Evolutionary conservation across 2,329 filamentous ascomycete genomes (phyloP), one percentile per base, ranked within the genome.

Genomic region (Chaetomiaceae sp.): DNA sequence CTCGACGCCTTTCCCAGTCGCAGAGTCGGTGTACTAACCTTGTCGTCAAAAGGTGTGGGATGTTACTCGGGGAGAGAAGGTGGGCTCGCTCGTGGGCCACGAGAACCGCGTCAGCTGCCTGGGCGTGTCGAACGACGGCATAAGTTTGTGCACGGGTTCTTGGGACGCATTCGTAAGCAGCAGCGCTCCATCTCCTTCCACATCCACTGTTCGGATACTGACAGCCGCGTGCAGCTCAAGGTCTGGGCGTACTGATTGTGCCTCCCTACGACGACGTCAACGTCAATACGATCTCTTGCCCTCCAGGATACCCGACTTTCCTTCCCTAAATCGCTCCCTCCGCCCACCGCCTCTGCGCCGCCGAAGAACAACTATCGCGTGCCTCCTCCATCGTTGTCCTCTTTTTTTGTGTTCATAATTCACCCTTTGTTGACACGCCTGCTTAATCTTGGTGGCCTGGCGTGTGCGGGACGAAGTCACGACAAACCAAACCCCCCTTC

Each of bases 91-190:
- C 50, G 91, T 94, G 62, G 93, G 93, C 60, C 93, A 98, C 69
- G 91, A 97, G 71, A 98, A 98, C 75, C 86, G 93, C 58, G 93
- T 98, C 66, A 97, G 91, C 79, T 98, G 93, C 71, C 74, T 98
- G 65, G 93, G 93, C 57, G 93, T 98, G 60, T 97, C 91, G 77
- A 97, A 97, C 68, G 93, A 98, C 65, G 93, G 91, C 54, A 95
- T 97, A 74, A 97, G 91, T 75, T 77, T 98, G 73, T 97, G 93
- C 80, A 98, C 93, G 63, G 93, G 93, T 68, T 98, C 93, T 58
- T 98, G 93, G 93, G 93, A 98, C 73, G 96, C 93, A 62, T 79
- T 95, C 76, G 93, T 97, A 79, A 73, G 88, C 78, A 46, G 29
- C 27, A 10, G n/a, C 24, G 14, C 12, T 1, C 26, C 6, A 26